Percentiles rank a stretch among this genome's conserved stretches.
These are phyloP conservation scores for Ilex paraguariensis DNA, from an alignment of 305 asterid genomes.

Conservation along the genomic window DNA sequence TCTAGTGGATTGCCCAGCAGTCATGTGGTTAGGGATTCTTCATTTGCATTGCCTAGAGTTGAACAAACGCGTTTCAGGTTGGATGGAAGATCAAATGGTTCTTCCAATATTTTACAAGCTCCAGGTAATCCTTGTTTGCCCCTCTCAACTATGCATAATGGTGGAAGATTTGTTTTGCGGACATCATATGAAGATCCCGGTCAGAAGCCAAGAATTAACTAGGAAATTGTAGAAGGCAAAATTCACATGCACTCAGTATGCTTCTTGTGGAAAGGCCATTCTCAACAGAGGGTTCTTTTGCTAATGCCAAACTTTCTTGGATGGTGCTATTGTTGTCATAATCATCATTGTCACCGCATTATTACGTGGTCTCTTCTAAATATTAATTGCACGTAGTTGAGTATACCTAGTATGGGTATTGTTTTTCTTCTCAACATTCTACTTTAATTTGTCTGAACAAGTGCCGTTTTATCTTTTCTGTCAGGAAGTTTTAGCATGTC, in stretches of 20 bases:
- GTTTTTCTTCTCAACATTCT: not conserved
- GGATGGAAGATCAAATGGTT: conserved; percentile 68
- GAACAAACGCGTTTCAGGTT: conserved; percentile 58
- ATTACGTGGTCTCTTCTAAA: not conserved
- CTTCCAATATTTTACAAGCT: conserved; percentile 49
- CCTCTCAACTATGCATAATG: conserved; percentile 7
- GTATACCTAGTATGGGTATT: not conserved
- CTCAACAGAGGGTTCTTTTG: not conserved
- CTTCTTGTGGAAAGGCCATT: not conserved
- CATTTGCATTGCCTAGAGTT: conserved; percentile 51
- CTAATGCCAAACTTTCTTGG: not conserved
- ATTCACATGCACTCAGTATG: not conserved
- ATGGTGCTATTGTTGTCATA: not conserved
- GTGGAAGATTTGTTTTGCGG: too few relatives aligned
- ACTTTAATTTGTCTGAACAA: not conserved
- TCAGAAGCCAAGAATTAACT: too few relatives aligned
- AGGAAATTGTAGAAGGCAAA: not conserved
- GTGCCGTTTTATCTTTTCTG: not conserved
- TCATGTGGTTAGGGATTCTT: conserved; percentile 41
- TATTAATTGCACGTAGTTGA: not conserved
- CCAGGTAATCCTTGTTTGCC: conserved; percentile 48
- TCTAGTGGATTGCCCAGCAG: conserved; percentile 45
- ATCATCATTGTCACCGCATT: not conserved
- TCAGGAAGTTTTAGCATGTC: too few relatives aligned
- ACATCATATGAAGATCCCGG: too few relatives aligned